phyloP scores from a whole-genome alignment of 2,329 filamentous ascomycete genomes.

The Colletotrichum destructivum region DNA sequence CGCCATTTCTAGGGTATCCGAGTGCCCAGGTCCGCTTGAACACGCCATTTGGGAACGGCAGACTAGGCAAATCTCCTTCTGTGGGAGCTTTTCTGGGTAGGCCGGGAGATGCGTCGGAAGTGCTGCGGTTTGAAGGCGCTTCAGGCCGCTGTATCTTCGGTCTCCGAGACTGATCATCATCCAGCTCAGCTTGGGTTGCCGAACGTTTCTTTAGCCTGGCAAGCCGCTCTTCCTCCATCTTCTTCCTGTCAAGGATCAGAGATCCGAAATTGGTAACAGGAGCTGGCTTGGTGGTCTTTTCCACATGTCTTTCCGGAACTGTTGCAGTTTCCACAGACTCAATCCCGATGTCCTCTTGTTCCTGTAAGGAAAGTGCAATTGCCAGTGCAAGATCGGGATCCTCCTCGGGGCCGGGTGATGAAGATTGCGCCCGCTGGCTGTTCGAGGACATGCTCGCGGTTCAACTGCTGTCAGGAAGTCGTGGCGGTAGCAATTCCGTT shows the following conservation, averaged over 20 bases:
- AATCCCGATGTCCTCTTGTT: slow-evolving; percentile 41
- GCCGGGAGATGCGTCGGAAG: not conserved
- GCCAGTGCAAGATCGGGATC: slow-evolving; percentile 74
- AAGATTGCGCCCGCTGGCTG: slow-evolving; percentile 1
- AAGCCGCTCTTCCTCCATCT: slow-evolving; percentile 89
- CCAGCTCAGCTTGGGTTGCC: slow-evolving; percentile 34
- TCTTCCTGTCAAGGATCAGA: slow-evolving; percentile 78
- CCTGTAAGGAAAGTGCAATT: slow-evolving; percentile 70
- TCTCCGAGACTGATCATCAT: slow-evolving; percentile 39
- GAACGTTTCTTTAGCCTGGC: slow-evolving; percentile 74
- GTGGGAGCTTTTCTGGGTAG: not conserved
- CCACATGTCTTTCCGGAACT: not conserved
- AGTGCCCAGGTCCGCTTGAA: slow-evolving; percentile 87
- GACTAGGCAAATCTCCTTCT: slow-evolving; percentile 12
- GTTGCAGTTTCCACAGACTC: not conserved
- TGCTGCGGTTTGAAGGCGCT: not conserved
- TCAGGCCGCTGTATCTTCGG: slow-evolving; percentile 40
- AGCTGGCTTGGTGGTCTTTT: not conserved
- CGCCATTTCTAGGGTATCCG: slow-evolving; percentile 70
- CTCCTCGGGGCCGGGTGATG: slow-evolving; percentile 56
- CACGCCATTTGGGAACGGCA: slow-evolving; percentile 70
- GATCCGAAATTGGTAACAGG: slow-evolving; percentile 53
- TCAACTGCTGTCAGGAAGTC: too few relatives aligned
- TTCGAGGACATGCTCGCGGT: slow-evolving; percentile 15
- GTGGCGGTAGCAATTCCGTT: not conserved